Conservation (phyloP, 2,329 filamentous ascomycete species). For the Grosmannia penicillata region DNA sequence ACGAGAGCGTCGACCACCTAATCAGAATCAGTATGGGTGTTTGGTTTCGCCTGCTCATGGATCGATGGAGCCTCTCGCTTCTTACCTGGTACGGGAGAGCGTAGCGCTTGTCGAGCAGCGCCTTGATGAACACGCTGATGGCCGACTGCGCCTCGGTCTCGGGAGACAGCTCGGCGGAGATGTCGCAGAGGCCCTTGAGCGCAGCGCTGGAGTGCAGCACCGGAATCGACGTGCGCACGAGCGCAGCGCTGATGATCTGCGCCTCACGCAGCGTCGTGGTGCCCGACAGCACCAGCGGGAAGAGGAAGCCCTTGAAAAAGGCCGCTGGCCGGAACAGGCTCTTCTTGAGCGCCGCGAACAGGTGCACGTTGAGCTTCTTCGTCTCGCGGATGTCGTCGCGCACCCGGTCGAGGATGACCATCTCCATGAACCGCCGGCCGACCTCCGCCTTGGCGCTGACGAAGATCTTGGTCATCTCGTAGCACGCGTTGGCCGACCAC, state of each 20-base stretch:
- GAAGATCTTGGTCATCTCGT: conserved; percentile 85
- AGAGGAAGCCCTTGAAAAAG: conserved; percentile 90
- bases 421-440: conserved; percentile 74
- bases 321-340: conserved; percentile 84
- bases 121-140: conserved; percentile 89
- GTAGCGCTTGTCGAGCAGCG: conserved; percentile 91
- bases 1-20: conserved; percentile 90
- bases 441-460: conserved; percentile 68
- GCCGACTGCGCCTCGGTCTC: conserved; percentile 77
- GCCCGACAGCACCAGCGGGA: conserved; percentile 71
- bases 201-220: conserved; percentile 88
- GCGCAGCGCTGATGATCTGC: conserved; percentile 75
- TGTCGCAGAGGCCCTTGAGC: conserved; percentile 82
- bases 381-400: conserved; percentile 87
- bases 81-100: conserved; percentile 78
- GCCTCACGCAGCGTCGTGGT: conserved; percentile 90
- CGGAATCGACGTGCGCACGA: conserved; percentile 73
- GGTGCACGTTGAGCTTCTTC: conserved; percentile 87
- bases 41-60: not conserved
- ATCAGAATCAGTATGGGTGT: not conserved
- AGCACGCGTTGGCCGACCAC: conserved; percentile 63
- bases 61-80: not conserved
- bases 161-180: conserved; percentile 78
- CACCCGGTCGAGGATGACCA: conserved; percentile 77
- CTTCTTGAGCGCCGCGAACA: conserved; percentile 91